These are phyloP conservation scores for Xylariaceae sp. DNA, from an alignment of 2,329 filamentous ascomycete species.

Conservation along the genomic window DNA sequence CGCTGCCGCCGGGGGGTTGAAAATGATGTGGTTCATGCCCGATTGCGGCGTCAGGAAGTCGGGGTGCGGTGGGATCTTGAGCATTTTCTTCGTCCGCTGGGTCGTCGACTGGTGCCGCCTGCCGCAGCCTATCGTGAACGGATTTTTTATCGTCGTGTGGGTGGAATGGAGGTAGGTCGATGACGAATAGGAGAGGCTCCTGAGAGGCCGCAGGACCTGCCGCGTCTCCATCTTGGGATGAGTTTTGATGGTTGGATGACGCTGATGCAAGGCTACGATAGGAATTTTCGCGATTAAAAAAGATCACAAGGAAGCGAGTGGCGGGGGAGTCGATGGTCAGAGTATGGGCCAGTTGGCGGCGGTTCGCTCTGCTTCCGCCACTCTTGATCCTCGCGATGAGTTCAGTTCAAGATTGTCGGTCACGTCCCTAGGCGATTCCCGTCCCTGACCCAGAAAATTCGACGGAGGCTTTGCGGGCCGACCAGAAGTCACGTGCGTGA, in stretches of 20 bases:
- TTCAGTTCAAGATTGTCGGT: conserved; percentile 5
- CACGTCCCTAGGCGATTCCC: not conserved
- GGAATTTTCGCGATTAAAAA: no score
- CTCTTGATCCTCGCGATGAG: conserved; percentile 1
- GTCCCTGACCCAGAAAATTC: conserved; percentile 11
- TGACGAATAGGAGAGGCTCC: conserved; percentile 8
- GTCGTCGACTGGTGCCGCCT: conserved; percentile 47
- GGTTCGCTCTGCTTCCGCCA: conserved; percentile 1
- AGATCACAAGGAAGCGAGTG: not conserved
- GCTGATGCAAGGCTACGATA: not conserved
- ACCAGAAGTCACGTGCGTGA: conserved; percentile 1
- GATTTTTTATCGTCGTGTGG: not conserved
- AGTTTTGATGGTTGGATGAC: not conserved
- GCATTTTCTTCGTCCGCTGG: conserved; percentile 49
- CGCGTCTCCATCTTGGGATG: conserved; percentile 25
- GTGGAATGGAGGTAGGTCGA: not conserved
- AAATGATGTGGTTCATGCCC: conserved; percentile 41
- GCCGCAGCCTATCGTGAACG: conserved; percentile 11
- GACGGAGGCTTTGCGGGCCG: conserved; percentile 16
- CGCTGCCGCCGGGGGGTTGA: conserved; percentile 51
- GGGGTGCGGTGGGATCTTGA: conserved; percentile 56
- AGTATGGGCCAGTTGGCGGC: not conserved
- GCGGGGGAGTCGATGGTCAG: not conserved
- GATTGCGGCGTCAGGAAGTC: conserved; percentile 44
- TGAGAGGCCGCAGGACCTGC: conserved; percentile 22